Evolutionary conservation across 2,329 filamentous ascomycete genomes (phyloP), one percentile per base, ranked within the genome.

Genomic region (Akanthomyces dipterigenus): DNA sequence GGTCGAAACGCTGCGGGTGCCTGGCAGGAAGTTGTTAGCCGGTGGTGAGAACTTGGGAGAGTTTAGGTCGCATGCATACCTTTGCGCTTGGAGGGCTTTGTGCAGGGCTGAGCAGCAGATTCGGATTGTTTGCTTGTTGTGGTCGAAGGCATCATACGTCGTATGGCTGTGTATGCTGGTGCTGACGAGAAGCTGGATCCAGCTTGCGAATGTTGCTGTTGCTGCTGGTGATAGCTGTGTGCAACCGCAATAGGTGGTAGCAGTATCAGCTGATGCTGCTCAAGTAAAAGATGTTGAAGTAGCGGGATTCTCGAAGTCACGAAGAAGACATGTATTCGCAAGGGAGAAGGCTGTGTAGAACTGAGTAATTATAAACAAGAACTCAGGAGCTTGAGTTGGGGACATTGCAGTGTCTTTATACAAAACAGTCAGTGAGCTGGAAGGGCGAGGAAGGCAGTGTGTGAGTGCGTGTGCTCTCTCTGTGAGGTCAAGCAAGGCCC

Each of bases 1-100:
- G 69, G 90, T 93, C 65, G 91, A 91, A 61, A 96, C 92, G 65
- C 90, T 92, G 66, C 91, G 85, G 63, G 88, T 84, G 53, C 82
- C 83, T 81, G 54, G 40, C 26, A 22, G 48, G 46, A 31, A 6
- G 20, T n/a, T 64, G 64, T 67, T 43, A 48, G 60, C 36, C 40
- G 24, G 51, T 55, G 22, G 3, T 11, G 38, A 34, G 36, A 51
- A 45, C 20, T 36, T n/a, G 56, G 56, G 40, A 40, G 38, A 42
- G 56, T 36, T 20, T 50, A 26, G 28, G 36, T 20, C n/a, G 20
- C 36, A 38, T 38, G 22, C 71, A 69, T 73, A 78, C 77, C 77
- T 71, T 80, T 81, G 63, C 77, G 70, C 72, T 80, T 81, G 65
- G 73, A 71, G 28, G 72, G 64, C 70, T 78, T 79, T 26, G 61